phyloP scores from a whole-genome alignment of 208 protist species.

The Crithidia bombi region DNA sequence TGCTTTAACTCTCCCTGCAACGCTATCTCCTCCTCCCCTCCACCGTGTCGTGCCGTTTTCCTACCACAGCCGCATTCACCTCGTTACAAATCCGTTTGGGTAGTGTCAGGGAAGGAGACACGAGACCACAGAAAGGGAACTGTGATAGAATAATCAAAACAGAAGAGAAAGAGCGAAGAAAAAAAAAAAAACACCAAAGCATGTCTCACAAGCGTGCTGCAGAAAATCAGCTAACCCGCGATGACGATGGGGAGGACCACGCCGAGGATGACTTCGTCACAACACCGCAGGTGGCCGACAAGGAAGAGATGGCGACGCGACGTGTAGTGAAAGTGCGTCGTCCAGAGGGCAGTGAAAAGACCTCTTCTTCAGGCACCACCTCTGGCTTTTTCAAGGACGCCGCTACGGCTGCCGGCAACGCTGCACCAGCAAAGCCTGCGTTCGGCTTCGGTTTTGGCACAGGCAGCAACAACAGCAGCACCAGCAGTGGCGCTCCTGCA shows the following conservation, averaged over 20 bases:
- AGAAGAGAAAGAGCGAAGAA: no score
- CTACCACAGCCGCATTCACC: no score
- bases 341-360: slow-evolving; percentile 3
- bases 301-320: slow-evolving; percentile 63
- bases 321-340: slow-evolving; percentile 67
- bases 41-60: no score
- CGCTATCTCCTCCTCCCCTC: no score
- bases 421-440: slow-evolving; percentile 13
- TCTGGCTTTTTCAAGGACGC: slow-evolving; percentile 55
- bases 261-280: slow-evolving; percentile 52
- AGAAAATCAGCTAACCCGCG: slow-evolving; percentile 36
- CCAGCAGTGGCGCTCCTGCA: neutral
- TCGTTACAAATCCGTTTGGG: no score
- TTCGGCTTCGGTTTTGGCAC: slow-evolving; percentile 34
- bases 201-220: slow-evolving; percentile 42
- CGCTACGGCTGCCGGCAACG: slow-evolving; percentile 11
- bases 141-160: no score
- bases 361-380: neutral
- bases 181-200: neutral
- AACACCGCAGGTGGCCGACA: slow-evolving; percentile 56
- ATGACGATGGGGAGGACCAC: slow-evolving; percentile 39
- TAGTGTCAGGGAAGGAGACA: no score
- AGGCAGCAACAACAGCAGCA: neutral
- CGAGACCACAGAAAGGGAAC: no score
- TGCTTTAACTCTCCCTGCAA: no score